phyloP scores from a whole-genome alignment of 352 stramenopile species.

The Globisporangium spiculum region DNA sequence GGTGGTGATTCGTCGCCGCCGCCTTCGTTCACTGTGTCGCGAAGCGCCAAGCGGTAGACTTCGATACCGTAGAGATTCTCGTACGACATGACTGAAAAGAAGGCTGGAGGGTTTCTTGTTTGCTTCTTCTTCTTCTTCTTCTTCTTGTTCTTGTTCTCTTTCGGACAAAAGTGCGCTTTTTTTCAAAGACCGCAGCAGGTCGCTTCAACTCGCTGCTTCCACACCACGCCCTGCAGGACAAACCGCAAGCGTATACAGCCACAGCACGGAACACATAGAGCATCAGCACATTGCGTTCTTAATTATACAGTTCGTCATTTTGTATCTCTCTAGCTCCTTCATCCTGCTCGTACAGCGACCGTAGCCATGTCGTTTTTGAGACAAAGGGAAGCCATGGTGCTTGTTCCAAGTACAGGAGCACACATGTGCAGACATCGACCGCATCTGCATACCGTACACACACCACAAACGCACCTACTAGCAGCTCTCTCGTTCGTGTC shows the following conservation, averaged over 20 bases:
- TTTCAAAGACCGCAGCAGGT: neutral
- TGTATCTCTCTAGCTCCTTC: neutral
- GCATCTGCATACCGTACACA: neutral
- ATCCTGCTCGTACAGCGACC: neutral
- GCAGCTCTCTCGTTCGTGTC: neutral
- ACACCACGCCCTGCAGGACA: neutral
- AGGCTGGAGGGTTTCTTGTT: neutral
- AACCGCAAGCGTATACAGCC: neutral
- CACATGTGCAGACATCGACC: neutral
- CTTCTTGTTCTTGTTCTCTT: neutral
- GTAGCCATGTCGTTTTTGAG: neutral
- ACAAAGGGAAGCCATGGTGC: neutral
- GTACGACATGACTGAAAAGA: slow-evolving; percentile 15
- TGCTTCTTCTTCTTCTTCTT: neutral
- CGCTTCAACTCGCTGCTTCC: slow-evolving; percentile 7
- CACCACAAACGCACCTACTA: neutral
- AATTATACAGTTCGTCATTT: neutral
- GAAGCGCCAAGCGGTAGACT: slow-evolving; percentile 63
- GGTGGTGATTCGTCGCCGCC: slow-evolving; percentile 22
- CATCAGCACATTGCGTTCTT: neutral
- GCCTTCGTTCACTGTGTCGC: slow-evolving; percentile 64
- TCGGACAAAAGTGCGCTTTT: neutral
- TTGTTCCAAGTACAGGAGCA: neutral
- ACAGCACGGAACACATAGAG: neutral
- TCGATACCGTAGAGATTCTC: slow-evolving; percentile 39